phyloP scores from a whole-genome alignment of 2,329 filamentous ascomycete species.

The Paracoccidioides lutzii region DNA sequence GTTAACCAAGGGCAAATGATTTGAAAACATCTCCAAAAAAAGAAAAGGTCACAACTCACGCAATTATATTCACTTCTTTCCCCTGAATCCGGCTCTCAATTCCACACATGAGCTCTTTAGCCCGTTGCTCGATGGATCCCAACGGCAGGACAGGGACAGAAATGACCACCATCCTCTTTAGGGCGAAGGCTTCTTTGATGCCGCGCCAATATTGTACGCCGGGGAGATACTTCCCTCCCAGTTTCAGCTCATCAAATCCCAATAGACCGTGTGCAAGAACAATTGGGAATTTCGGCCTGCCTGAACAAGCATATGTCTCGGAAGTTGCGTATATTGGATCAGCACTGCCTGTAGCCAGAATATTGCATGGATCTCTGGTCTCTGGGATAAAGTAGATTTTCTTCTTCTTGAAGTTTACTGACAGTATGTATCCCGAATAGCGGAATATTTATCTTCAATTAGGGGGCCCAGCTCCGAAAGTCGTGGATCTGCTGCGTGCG shows the following conservation, averaged over 20 bases:
- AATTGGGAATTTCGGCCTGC: constrained; percentile 43
- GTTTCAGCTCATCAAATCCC: constrained; percentile 50
- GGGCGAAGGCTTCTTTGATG: constrained; percentile 44
- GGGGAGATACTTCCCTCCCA: constrained; percentile 42
- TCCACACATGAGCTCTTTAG: constrained; percentile 38
- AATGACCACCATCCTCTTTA: constrained; percentile 48
- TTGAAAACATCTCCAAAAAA: not conserved
- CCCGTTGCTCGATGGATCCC: constrained; percentile 46
- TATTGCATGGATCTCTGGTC: not conserved
- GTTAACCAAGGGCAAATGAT: too few relatives aligned
- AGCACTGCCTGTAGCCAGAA: not conserved
- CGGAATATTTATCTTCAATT: constrained; percentile 50
- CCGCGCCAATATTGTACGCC: constrained; percentile 53
- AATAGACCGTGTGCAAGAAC: constrained; percentile 53
- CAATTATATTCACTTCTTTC: constrained; percentile 51
- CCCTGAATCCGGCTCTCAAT: constrained; percentile 43
- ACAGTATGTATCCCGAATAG: constrained; percentile 46
- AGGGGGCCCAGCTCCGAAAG: constrained; percentile 39
- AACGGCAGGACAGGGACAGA: constrained; percentile 47
- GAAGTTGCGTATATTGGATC: not conserved
- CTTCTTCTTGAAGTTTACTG: constrained; percentile 4
- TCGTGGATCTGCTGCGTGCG: constrained; percentile 10
- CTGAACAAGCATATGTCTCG: constrained; percentile 30
- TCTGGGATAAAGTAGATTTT: too few relatives aligned
- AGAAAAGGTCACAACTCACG: constrained; percentile 26